Evolutionary conservation across 768 basidiomycete genomes (phyloP), one percentile per base, ranked within the genome.

Genomic region (Cystobasidium tubakii): DNA sequence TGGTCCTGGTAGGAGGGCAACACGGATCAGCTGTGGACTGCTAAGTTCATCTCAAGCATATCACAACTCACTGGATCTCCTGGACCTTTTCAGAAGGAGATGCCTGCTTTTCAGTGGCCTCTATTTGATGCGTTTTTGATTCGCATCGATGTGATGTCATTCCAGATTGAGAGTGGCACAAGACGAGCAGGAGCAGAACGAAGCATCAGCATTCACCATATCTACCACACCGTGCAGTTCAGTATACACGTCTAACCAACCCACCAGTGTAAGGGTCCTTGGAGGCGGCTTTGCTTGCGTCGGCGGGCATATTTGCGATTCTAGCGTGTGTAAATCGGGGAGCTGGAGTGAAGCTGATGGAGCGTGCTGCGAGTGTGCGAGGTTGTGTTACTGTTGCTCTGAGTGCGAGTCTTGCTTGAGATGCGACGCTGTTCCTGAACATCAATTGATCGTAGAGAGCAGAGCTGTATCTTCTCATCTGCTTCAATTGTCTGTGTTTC

Each of bases 231-330:
- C 39, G 39, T 39, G 39, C 39, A 39, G 39, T 15, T 39, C 21
- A 34, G 25, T 23, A 31, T 6, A 15, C 12, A 21, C 29, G 57
- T 15, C 6, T n/a, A n/a, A 29, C 23, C 12, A 23, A 53, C 66
- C 4, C 27, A 67, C 66, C 66, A 50, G 44, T 43, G 55, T 71
- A 71, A 33, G 69, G 69, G 54, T 71, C 69, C 69, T 71, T 71
- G 69, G 69, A 57, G 31, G 50, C 54, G 39, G 69, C 54, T 31
- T 55, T 60, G 69, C 69, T 71, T n/a, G 69, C 21, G 43, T 71
- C 69, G 54, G 69, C 69, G 69, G 69, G 69, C 69, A 71, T 71
- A 9, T 71, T 71, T 9, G 66, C 66, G 39, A 23, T 23, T 44
- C 33, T 13, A 10, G 44, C 29, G 17, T 29, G 31, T 3, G 31